These are phyloP conservation scores for Phytophthora chlamydospora DNA, from an alignment of 352 stramenopile genomes.

Conservation along the genomic window DNA sequence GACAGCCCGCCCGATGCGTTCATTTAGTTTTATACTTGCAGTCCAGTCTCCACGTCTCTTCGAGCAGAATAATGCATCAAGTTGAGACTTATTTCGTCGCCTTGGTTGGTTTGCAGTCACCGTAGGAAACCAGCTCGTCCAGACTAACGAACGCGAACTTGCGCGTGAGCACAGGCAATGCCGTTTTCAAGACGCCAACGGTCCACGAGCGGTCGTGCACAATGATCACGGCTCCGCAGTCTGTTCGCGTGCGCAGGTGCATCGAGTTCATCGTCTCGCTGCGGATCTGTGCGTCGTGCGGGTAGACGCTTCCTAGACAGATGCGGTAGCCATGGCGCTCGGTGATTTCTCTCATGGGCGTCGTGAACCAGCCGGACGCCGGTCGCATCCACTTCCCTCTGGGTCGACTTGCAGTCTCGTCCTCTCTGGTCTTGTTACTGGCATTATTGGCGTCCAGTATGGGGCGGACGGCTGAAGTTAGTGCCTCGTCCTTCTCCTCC, in stretches of 20 bases:
- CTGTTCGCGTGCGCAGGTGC: conserved; percentile 57
- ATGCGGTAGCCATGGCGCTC: conserved; percentile 83
- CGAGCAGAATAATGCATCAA: conserved; percentile 2
- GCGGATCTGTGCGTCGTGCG: conserved; percentile 86
- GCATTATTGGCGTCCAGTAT: neutral
- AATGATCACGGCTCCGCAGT: conserved; percentile 81
- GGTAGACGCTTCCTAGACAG: conserved; percentile 87
- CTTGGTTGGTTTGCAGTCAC: conserved; percentile 28
- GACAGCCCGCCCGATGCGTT: conserved; percentile 16
- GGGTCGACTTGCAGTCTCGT: neutral
- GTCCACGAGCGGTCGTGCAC: conserved; percentile 87
- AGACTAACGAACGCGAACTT: conserved; percentile 75
- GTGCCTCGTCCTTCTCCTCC: conserved; percentile 17
- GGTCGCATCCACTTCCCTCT: conserved; percentile 76
- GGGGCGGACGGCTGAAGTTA: neutral
- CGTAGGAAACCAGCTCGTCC: conserved; percentile 55
- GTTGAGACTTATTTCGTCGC: conserved; percentile 13
- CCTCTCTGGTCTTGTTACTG: conserved; percentile 1
- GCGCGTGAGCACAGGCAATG: conserved; percentile 55
- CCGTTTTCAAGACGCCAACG: conserved; percentile 65
- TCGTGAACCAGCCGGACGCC: conserved; percentile 86
- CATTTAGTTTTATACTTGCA: conserved; percentile 17
- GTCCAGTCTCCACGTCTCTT: neutral
- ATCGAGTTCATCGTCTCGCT: conserved; percentile 71
- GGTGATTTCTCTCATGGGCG: conserved; percentile 75